phyloP scores from a whole-genome alignment of 768 basidiomycete species.

The Lactarius quietus region DNA sequence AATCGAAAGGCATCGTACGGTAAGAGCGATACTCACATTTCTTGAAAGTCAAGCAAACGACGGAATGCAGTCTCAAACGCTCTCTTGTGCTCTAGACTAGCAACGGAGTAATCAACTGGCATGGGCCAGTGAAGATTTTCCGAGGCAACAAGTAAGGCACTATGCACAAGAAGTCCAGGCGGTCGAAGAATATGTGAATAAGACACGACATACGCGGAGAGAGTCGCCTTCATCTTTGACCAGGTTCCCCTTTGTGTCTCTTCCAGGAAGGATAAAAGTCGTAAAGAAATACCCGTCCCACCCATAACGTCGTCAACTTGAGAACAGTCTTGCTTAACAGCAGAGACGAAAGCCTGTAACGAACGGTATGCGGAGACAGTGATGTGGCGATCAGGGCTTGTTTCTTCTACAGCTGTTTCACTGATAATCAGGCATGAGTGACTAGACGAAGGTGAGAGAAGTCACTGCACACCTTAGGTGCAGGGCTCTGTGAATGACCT shows the following conservation, averaged over 20 bases:
- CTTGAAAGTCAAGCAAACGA: slow-evolving; percentile 75
- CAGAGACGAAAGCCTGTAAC: slow-evolving; percentile 57
- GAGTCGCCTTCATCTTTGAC: slow-evolving; percentile 61
- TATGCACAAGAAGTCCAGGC: slow-evolving; percentile 32
- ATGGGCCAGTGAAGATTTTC: slow-evolving; percentile 87
- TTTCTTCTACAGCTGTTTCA: slow-evolving; percentile 54
- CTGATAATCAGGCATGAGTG: slow-evolving; percentile 35
- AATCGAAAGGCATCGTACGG: slow-evolving; percentile 11
- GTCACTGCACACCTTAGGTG: slow-evolving; percentile 54
- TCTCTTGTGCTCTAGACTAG: slow-evolving; percentile 47
- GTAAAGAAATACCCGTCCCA: slow-evolving; percentile 44
- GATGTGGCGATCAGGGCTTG: slow-evolving; percentile 42
- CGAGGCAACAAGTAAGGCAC: slow-evolving; percentile 57
- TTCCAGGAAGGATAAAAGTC: slow-evolving; percentile 59
- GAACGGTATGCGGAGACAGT: slow-evolving; percentile 51
- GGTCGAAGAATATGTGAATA: slow-evolving; percentile 6
- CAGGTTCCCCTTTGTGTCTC: slow-evolving; percentile 69
- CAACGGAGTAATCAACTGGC: slow-evolving; percentile 58
- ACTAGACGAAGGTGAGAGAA: neutral
- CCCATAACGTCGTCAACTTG: slow-evolving; percentile 43
- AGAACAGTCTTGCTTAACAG: slow-evolving; percentile 45
- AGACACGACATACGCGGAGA: slow-evolving; percentile 49
- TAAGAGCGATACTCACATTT: slow-evolving; percentile 52
- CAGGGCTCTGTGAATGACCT: slow-evolving; percentile 66
- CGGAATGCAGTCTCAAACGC: slow-evolving; percentile 74